phyloP scores from a whole-genome alignment of 352 stramenopile species.

The Pythium utonaiense region DNA sequence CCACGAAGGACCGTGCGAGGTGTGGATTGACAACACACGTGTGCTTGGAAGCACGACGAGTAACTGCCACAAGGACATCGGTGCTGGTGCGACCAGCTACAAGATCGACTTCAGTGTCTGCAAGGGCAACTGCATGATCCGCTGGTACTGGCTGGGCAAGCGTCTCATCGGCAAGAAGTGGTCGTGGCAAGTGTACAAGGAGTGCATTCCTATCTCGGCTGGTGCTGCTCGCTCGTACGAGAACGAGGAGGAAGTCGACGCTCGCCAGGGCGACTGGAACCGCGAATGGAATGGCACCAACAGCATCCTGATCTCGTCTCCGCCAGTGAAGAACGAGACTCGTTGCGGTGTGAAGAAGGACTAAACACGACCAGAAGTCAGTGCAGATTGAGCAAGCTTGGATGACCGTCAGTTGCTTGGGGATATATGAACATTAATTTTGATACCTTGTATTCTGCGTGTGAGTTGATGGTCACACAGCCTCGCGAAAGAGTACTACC shows the following conservation, averaged over 20 bases:
- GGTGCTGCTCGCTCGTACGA: slow-evolving; percentile 1
- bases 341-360: slow-evolving; percentile 1
- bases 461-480: no score
- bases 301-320: neutral
- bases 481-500: no score
- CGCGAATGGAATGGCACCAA: neutral
- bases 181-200: slow-evolving; percentile 64
- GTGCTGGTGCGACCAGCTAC: slow-evolving; percentile 23
- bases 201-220: slow-evolving; percentile 26
- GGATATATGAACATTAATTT: no score
- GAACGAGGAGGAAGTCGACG: neutral
- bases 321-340: neutral
- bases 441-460: no score
- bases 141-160: slow-evolving; percentile 27
- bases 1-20: slow-evolving; percentile 16
- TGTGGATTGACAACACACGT: slow-evolving; percentile 20
- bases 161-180: slow-evolving; percentile 29
- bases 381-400: no score
- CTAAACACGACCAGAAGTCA: no score
- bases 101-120: slow-evolving; percentile 23
- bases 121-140: slow-evolving; percentile 19
- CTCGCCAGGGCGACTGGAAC: neutral
- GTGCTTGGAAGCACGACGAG: slow-evolving; percentile 1
- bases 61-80: slow-evolving; percentile 23
- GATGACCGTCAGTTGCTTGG: neutral